Conservation (phyloP, 148 eudicot species). For the Persicaria tinctoria region DNA sequence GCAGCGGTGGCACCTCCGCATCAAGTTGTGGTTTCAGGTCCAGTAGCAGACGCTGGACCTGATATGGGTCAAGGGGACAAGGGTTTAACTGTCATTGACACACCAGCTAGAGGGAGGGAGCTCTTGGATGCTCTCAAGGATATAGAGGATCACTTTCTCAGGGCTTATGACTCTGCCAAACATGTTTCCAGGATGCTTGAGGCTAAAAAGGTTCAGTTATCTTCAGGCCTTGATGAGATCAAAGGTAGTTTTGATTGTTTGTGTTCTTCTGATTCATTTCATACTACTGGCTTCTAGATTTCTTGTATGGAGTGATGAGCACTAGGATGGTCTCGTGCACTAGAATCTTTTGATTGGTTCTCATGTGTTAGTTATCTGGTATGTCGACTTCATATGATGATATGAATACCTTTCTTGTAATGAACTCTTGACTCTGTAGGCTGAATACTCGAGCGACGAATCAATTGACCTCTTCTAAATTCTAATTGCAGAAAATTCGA, state of each 20-base stretch:
- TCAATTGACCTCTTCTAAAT: no score
- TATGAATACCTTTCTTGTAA: no score
- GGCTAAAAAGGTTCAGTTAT: conserved; percentile 67
- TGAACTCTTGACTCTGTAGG: no score
- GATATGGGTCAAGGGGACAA: conserved; percentile 34
- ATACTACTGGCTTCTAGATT: no score
- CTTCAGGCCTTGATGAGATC: conserved; percentile 73
- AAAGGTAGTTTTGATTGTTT: conserved; percentile 39
- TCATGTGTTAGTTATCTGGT: neutral
- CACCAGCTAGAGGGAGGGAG: conserved; percentile 64
- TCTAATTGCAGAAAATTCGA: conserved; percentile 56
- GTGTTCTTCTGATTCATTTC: no score
- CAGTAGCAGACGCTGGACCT: conserved; percentile 21
- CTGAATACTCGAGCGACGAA: no score
- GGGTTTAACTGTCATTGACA: conserved; percentile 54
- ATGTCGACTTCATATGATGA: neutral
- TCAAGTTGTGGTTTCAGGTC: conserved; percentile 32
- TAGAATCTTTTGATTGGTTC: neutral
- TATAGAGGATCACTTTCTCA: conserved; percentile 73
- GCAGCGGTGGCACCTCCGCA: no score
- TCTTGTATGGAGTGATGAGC: no score
- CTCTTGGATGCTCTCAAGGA: conserved; percentile 78
- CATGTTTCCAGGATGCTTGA: conserved; percentile 79
- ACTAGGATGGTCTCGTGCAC: no score
- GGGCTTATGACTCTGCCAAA: conserved; percentile 82